Evolutionary conservation across 495 filamentous ascomycete genomes (phyloP).

Genomic region (Trypethelium eluteriae): DNA sequence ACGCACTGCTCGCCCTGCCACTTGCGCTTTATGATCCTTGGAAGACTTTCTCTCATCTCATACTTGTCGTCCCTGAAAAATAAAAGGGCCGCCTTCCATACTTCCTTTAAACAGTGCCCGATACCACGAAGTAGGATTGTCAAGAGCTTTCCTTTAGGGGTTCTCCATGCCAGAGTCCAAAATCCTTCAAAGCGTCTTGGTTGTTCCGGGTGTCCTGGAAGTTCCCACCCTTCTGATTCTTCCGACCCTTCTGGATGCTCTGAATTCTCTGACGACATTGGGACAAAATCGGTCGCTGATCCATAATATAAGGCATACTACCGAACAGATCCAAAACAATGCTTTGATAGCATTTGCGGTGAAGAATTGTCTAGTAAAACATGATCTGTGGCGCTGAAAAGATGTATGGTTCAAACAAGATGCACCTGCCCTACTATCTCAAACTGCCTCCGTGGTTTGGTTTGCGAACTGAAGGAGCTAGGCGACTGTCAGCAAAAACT

Average conservation of each 20-base stretch:
- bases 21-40: background rate
- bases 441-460: background rate
- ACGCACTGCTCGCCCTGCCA: too few species aligned
- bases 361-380: background rate
- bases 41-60: background rate
- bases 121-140: background rate
- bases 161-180: conserved; percentile 3
- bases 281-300: background rate
- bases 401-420: too few species aligned
- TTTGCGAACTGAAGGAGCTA: background rate
- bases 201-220: too few species aligned
- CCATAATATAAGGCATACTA: background rate
- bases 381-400: background rate
- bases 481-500: background rate
- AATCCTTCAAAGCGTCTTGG: background rate
- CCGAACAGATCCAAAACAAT: background rate
- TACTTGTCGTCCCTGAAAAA: background rate
- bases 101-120: background rate
- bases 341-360: background rate
- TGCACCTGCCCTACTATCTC: background rate
- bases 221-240: too few species aligned
- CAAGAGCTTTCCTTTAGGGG: background rate
- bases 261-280: background rate
- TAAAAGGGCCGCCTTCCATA: background rate
- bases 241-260: too few species aligned